These are phyloP conservation scores for Eimeria necatrix DNA, from an alignment of 169 alveolate species.

Conservation along the genomic window DNA sequence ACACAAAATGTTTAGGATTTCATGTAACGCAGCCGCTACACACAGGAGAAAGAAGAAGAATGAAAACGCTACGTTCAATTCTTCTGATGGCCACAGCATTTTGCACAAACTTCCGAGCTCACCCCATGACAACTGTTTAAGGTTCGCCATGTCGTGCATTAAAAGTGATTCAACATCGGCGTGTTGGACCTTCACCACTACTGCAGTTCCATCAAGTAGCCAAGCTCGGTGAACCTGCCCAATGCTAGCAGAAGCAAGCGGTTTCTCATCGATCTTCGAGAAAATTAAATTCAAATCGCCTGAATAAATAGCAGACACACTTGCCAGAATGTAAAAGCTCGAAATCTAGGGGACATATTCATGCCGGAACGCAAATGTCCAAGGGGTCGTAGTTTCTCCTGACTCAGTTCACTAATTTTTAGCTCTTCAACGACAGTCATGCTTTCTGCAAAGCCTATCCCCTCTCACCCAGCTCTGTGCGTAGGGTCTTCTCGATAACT, in stretches of 20 bases:
- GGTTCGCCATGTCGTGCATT: conserved; percentile 84
- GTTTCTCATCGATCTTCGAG: conserved; percentile 76
- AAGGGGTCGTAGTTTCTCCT: too few species aligned
- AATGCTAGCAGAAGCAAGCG: conserved; percentile 88
- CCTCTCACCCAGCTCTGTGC: conserved; percentile 89
- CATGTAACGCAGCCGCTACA: too few species aligned
- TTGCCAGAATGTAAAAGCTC: neutral
- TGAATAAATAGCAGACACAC: neutral
- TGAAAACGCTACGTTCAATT: too few species aligned
- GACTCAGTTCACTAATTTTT: too few species aligned
- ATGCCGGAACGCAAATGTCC: too few species aligned
- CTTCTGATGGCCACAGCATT: too few species aligned
- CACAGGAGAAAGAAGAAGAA: too few species aligned
- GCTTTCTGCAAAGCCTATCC: too few species aligned
- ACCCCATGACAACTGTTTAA: conserved; percentile 86
- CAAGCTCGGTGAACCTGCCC: conserved; percentile 87
- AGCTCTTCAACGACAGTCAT: too few species aligned
- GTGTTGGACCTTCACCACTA: conserved; percentile 86
- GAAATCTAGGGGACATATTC: neutral
- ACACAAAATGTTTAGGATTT: too few species aligned
- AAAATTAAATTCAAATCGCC: conserved; percentile 72
- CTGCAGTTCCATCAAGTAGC: conserved; percentile 83
- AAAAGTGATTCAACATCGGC: conserved; percentile 84
- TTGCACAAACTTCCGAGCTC: neutral
- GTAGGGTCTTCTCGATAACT: conserved; percentile 86